Conservation (phyloP, 805 yeast species). For the Candida sakaeoensis region DNA sequence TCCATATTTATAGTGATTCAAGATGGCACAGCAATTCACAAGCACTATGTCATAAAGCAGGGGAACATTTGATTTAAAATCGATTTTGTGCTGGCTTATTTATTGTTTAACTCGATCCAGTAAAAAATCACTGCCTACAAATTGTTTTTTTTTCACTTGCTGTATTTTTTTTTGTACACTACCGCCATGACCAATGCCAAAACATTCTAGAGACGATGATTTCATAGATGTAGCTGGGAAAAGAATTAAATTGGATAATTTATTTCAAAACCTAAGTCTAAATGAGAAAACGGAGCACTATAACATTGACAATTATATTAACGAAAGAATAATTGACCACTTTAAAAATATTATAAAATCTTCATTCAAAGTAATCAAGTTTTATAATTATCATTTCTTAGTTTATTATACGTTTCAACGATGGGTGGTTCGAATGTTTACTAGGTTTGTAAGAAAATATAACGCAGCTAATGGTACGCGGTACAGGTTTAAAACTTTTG, state of each 20-base stretch:
- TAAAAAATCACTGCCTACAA: background rate
- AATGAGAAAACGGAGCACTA: constrained; percentile 10
- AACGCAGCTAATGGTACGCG: constrained; percentile 16
- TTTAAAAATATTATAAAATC: constrained; percentile 17
- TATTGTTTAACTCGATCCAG: background rate
- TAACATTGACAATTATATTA: constrained; percentile 14
- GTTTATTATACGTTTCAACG: constrained; percentile 26
- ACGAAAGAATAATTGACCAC: constrained; percentile 18
- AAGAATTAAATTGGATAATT: constrained; percentile 27
- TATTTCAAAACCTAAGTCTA: constrained; percentile 23
- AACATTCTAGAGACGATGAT: constrained; percentile 7
- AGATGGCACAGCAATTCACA: constrained; percentile 1
- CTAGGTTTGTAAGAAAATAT: constrained; percentile 28
- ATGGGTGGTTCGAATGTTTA: constrained; percentile 36
- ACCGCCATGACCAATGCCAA: constrained; percentile 1
- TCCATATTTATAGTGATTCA: constrained; percentile 1
- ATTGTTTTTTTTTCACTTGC: no score
- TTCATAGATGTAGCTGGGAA: constrained; percentile 16
- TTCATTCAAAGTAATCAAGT: constrained; percentile 19
- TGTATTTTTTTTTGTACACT: background rate
- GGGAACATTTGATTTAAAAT: background rate
- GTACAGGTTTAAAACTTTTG: constrained; percentile 19
- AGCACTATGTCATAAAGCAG: background rate
- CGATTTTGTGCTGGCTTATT: background rate
- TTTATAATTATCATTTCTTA: constrained; percentile 24